Percentiles rank a stretch among this genome's conserved stretches.
Conservation (phyloP, 768 basidiomycete species). For the Tricholoma matsutake region DNA sequence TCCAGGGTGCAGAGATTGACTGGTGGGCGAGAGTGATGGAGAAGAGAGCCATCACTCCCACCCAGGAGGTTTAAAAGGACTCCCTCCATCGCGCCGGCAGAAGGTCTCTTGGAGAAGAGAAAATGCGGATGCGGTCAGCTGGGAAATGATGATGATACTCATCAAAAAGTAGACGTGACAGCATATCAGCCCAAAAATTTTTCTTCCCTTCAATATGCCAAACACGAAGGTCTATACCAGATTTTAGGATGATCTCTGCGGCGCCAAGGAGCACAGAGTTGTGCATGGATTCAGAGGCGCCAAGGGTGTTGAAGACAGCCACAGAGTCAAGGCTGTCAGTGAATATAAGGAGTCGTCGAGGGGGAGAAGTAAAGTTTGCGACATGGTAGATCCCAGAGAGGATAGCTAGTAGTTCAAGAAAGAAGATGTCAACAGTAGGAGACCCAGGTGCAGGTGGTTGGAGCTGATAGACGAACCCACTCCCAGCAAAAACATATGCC, state of each 20-base stretch:
- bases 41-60: neutral
- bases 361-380: slow-evolving; percentile 6
- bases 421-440: neutral
- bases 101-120: slow-evolving; percentile 15
- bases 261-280: neutral
- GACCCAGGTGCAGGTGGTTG: neutral
- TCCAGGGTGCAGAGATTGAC: slow-evolving; percentile 14
- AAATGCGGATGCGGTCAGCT: slow-evolving; percentile 14
- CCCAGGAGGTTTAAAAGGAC: no score
- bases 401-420: slow-evolving; percentile 5
- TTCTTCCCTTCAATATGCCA: no score
- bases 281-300: neutral
- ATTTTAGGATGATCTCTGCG: slow-evolving; percentile 6
- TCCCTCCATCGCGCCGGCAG: no score
- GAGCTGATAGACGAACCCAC: neutral
- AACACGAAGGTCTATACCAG: slow-evolving; percentile 15
- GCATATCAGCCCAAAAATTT: no score
- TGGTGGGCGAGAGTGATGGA: slow-evolving; percentile 5
- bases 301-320: slow-evolving; percentile 7
- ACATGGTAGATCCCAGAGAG: slow-evolving; percentile 4
- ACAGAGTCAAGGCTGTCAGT: no score
- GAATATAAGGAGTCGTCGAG: slow-evolving; percentile 12
- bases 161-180: slow-evolving; percentile 14
- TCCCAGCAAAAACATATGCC: neutral
- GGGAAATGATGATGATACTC: slow-evolving; percentile 13